phyloP scores from a whole-genome alignment of 1,284 basidiomycete genomes.

The Wolfiporia cocos region DNA sequence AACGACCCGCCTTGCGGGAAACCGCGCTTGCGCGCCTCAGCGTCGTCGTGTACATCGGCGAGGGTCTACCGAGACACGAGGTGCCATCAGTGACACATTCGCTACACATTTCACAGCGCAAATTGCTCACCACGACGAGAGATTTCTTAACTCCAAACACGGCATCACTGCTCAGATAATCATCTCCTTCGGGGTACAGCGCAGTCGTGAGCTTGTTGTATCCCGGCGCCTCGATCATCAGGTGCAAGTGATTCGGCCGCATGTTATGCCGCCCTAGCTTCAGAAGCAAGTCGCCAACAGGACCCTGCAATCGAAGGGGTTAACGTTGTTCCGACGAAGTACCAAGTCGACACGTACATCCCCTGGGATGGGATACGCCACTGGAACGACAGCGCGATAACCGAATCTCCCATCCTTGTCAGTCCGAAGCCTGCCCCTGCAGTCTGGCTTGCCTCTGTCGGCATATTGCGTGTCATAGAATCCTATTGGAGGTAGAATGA shows the following conservation, averaged over 20 bases:
- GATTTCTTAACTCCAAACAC: slow-evolving; percentile 79
- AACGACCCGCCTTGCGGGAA: slow-evolving; percentile 57
- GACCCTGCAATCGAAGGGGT: slow-evolving; percentile 48
- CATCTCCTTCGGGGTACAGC: slow-evolving; percentile 69
- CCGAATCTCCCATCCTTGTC: slow-evolving; percentile 62
- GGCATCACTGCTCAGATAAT: slow-evolving; percentile 59
- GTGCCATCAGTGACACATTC: neutral
- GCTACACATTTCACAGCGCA: no score
- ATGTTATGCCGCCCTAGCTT: slow-evolving; percentile 66
- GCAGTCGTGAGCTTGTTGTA: slow-evolving; percentile 72
- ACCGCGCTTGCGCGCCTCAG: slow-evolving; percentile 50
- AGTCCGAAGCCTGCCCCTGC: slow-evolving; percentile 64
- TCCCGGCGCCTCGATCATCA: slow-evolving; percentile 65
- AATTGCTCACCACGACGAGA: slow-evolving; percentile 45
- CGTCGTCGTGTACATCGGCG: slow-evolving; percentile 43
- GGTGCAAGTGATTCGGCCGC: slow-evolving; percentile 77
- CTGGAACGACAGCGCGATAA: slow-evolving; percentile 75
- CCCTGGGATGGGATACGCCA: slow-evolving; percentile 75
- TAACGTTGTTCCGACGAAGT: slow-evolving; percentile 4
- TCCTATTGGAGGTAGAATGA: slow-evolving; percentile 24
- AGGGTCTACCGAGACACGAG: slow-evolving; percentile 32
- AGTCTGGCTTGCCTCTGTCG: slow-evolving; percentile 60
- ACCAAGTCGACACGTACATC: slow-evolving; percentile 39
- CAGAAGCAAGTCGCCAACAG: slow-evolving; percentile 61
- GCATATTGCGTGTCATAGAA: slow-evolving; percentile 63